These are phyloP conservation scores for Pleoardoris graminearum DNA, from an alignment of 2,329 filamentous ascomycete species.

Conservation along the genomic window DNA sequence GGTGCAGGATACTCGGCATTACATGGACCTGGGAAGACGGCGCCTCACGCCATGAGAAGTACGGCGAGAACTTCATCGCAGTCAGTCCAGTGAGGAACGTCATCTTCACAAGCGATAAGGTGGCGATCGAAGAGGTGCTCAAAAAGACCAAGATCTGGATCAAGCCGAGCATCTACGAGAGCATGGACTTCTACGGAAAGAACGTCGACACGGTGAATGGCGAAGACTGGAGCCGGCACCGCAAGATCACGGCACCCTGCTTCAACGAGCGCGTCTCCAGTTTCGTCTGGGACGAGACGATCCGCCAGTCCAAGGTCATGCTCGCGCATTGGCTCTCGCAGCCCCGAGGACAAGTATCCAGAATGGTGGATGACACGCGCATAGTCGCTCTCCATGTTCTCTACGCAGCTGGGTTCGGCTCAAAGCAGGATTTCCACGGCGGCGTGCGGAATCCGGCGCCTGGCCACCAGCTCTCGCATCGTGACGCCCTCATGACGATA, in stretches of 20 bases:
- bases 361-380: slow-evolving; percentile 37
- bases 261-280: slow-evolving; percentile 51
- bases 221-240: slow-evolving; percentile 50
- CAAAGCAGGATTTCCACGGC: slow-evolving; percentile 22
- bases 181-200: slow-evolving; percentile 21
- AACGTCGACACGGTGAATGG: slow-evolving; percentile 28
- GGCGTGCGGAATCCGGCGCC: slow-evolving; percentile 14
- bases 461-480: slow-evolving; percentile 20
- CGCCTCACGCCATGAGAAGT: slow-evolving; percentile 12
- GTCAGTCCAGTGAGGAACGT: slow-evolving; percentile 19
- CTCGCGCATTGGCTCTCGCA: slow-evolving; percentile 24
- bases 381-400: slow-evolving; percentile 46
- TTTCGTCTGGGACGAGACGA: slow-evolving; percentile 59
- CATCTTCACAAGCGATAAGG: slow-evolving; percentile 22
- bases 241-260: slow-evolving; percentile 47
- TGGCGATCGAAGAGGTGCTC: slow-evolving; percentile 19
- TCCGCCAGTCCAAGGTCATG: slow-evolving; percentile 57
- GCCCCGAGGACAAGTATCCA: slow-evolving; percentile 25
- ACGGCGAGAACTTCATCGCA: slow-evolving; percentile 22
- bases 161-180: slow-evolving; percentile 28
- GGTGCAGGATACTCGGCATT: slow-evolving; percentile 20
- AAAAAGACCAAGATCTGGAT: slow-evolving; percentile 25
- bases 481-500: slow-evolving; percentile 30
- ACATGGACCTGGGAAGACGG: slow-evolving; percentile 23
- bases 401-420: slow-evolving; percentile 44